Conservation (phyloP, 192 early-diverging fungal species). For the Podila horticola region DNA sequence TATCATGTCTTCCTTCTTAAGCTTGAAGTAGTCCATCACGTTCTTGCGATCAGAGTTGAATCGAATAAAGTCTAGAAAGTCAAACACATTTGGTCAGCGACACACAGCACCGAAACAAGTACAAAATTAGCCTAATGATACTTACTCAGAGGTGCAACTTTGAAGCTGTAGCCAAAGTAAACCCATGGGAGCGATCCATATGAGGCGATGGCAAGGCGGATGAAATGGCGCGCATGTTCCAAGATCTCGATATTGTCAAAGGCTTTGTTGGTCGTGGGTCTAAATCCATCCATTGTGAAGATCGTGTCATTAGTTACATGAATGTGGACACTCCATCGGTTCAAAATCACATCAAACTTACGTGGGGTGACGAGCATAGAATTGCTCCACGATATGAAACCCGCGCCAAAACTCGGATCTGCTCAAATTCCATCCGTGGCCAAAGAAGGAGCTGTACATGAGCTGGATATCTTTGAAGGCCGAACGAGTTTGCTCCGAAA, state of each 20-base stretch:
- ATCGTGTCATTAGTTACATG: too few relatives aligned
- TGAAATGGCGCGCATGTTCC: conserved; percentile 43
- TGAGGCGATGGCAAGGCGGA: conserved; percentile 54
- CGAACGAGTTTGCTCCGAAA: conserved; percentile 49
- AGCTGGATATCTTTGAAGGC: conserved; percentile 54
- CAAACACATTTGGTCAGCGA: background rate
- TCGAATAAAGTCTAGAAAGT: conserved; percentile 46
- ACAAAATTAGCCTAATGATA: too few relatives aligned
- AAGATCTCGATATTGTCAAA: conserved; percentile 44
- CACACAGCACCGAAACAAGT: too few relatives aligned
- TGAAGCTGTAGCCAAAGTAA: conserved; percentile 51
- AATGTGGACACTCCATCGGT: background rate
- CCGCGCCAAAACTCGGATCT: conserved; percentile 51
- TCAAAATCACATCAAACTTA: conserved; percentile 19
- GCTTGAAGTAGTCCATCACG: conserved; percentile 52
- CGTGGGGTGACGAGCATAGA: conserved; percentile 45
- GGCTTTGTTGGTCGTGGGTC: conserved; percentile 39
- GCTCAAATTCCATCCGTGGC: conserved; percentile 51
- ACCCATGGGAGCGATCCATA: conserved; percentile 50
- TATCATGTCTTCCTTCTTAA: conserved; percentile 55
- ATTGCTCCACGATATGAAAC: conserved; percentile 51
- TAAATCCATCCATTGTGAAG: background rate
- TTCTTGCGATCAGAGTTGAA: conserved; percentile 54
- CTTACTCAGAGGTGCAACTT: conserved; percentile 45
- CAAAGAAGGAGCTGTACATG: conserved; percentile 55